Conservation (phyloP, 1,284 basidiomycete species). For the Melampsora larici-populina region DNA sequence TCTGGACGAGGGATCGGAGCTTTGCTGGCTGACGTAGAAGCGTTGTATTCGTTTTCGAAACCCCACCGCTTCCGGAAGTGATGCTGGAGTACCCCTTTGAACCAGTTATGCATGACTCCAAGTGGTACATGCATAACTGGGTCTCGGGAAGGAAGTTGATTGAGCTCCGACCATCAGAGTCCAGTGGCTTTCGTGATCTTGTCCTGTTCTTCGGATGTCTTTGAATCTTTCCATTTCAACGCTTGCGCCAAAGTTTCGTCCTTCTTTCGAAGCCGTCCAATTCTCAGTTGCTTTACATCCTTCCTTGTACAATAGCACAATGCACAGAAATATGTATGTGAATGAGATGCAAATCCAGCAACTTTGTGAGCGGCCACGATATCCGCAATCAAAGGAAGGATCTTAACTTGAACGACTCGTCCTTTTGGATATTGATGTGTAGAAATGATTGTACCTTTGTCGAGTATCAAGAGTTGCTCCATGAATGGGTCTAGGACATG, state of each 20-base stretch:
- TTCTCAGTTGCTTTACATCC: background rate
- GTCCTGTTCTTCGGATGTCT: background rate
- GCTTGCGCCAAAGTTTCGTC: background rate
- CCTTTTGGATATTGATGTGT: conserved; percentile 6
- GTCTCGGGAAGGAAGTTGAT: conserved; percentile 3
- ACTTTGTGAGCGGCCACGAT: conserved; percentile 33
- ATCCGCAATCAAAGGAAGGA: conserved; percentile 17
- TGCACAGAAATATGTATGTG: conserved; percentile 1
- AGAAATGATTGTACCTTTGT: background rate
- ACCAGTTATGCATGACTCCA: conserved; percentile 29
- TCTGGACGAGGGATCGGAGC: background rate
- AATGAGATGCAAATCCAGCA: conserved; percentile 14
- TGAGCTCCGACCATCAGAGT: background rate
- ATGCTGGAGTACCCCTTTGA: conserved; percentile 28
- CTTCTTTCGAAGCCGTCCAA: background rate
- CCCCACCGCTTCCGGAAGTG: conserved; percentile 28
- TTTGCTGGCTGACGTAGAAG: too few species aligned
- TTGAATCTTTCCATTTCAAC: background rate
- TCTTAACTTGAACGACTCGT: background rate
- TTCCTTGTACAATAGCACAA: conserved; percentile 2
- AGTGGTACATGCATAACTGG: conserved; percentile 16
- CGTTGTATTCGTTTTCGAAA: too few species aligned
- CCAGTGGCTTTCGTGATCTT: background rate
- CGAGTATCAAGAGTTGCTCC: background rate
- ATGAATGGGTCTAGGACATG: background rate